These are phyloP conservation scores for Circinella umbellata DNA, from an alignment of 371 early-diverging fungal genomes.

Conservation along the genomic window DNA sequence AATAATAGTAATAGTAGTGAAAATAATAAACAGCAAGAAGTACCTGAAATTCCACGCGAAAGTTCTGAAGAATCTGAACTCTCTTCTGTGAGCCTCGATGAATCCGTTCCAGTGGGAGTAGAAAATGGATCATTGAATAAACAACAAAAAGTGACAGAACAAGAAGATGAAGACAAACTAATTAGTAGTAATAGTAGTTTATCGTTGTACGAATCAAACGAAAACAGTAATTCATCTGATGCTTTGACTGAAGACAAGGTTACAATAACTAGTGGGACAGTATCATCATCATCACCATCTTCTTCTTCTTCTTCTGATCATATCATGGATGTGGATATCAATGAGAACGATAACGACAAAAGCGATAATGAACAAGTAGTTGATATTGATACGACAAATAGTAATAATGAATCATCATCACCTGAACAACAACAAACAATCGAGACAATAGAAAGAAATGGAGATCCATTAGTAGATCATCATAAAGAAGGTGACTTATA, in stretches of 20 bases:
- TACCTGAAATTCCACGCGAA: constrained; percentile 1
- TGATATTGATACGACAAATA: too few species aligned
- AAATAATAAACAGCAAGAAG: background rate
- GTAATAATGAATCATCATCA: background rate
- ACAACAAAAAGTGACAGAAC: background rate
- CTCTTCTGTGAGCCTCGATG: constrained; percentile 2
- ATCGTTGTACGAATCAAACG: background rate
- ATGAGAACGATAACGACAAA: too few species aligned
- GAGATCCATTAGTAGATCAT: constrained; percentile 12
- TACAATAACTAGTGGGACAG: too few species aligned
- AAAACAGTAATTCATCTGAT: background rate
- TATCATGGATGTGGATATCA: too few species aligned
- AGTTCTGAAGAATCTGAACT: constrained; percentile 4
- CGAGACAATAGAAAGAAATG: background rate
- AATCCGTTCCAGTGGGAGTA: background rate
- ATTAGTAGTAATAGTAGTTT: background rate
- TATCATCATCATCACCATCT: too few species aligned
- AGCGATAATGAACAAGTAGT: too few species aligned
- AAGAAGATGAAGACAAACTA: background rate
- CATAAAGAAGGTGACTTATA: constrained; percentile 32
- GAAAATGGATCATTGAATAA: background rate
- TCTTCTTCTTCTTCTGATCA: too few species aligned
- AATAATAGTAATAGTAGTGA: background rate
- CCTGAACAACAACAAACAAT: background rate
- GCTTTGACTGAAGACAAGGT: too few species aligned